These are phyloP conservation scores for Hepatocystis sp. DNA, from an alignment of 169 alveolate species.

Conservation along the genomic window DNA sequence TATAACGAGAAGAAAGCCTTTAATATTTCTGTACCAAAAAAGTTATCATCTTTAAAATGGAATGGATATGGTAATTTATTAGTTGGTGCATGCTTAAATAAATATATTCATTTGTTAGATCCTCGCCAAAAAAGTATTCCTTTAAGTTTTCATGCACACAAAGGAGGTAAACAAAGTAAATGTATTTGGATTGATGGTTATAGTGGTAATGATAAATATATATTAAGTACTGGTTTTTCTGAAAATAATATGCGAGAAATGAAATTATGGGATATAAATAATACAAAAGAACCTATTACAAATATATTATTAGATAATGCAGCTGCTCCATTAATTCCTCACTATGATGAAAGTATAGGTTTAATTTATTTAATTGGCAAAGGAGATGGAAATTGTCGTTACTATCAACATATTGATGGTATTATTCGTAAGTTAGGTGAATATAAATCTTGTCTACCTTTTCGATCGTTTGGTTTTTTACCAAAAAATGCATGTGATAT, in stretches of 20 bases:
- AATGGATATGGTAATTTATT: constrained; percentile 69
- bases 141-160: constrained; percentile 76
- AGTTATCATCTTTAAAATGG: constrained; percentile 82
- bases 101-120: constrained; percentile 76
- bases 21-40: constrained; percentile 71
- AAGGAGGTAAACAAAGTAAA: constrained; percentile 79
- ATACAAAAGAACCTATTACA: constrained; percentile 60
- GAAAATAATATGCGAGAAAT: constrained; percentile 83
- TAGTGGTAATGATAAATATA: constrained; percentile 76
- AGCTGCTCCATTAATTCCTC: constrained; percentile 84
- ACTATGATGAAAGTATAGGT: constrained; percentile 84
- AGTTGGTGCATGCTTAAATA: constrained; percentile 18
- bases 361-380: constrained; percentile 80
- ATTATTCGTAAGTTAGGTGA: constrained; percentile 81
- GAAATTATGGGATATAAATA: constrained; percentile 83
- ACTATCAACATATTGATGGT: constrained; percentile 81
- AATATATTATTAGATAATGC: constrained; percentile 82
- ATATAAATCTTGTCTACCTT: constrained; percentile 81
- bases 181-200: constrained; percentile 83
- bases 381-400: constrained; percentile 86
- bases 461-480: constrained; percentile 81
- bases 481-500: constrained; percentile 82
- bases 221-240: constrained; percentile 84
- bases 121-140: constrained; percentile 79
- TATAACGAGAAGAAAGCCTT: constrained; percentile 77